A percentile compares a stretch with the other conserved stretches of the same genome.
These are phyloP conservation scores for Phytophthora cryptogea DNA, from an alignment of 352 stramenopile species.

Conservation along the genomic window DNA sequence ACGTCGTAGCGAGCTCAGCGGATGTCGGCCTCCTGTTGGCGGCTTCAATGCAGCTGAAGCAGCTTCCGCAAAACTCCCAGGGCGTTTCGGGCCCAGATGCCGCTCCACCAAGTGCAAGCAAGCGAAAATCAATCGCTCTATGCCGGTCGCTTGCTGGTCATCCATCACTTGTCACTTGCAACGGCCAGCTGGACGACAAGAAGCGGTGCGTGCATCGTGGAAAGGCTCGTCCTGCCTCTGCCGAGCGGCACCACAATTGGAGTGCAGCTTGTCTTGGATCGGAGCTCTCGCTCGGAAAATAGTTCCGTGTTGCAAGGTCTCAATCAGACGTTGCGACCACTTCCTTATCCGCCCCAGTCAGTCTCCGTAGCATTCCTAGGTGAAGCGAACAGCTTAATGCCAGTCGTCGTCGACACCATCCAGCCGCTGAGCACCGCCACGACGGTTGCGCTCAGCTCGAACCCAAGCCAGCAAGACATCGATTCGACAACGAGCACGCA, in stretches of 20 bases:
- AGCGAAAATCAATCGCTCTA: conserved; percentile 25
- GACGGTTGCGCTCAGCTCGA: conserved; percentile 28
- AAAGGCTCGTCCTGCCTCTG: conserved; percentile 27
- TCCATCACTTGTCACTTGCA: conserved; percentile 29
- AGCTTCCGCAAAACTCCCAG: not conserved
- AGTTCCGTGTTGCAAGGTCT: conserved; percentile 6
- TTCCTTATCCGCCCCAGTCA: conserved; percentile 6
- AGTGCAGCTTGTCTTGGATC: not conserved
- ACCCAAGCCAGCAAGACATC: conserved; percentile 26
- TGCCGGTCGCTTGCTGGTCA: conserved; percentile 28
- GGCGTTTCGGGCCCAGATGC: not conserved
- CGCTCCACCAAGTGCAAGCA: conserved; percentile 1
- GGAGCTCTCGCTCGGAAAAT: conserved; percentile 1
- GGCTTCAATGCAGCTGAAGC: not conserved
- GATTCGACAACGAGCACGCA: conserved; percentile 29
- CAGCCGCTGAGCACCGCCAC: conserved; percentile 28
- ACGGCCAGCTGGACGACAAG: conserved; percentile 28
- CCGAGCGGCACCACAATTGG: conserved; percentile 25
- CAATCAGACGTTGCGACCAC: conserved; percentile 2
- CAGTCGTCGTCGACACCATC: conserved; percentile 37
- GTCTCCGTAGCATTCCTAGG: not conserved
- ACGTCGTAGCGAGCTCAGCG: conserved; percentile 7
- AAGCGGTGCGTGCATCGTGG: conserved; percentile 11
- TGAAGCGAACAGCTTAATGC: conserved; percentile 9
- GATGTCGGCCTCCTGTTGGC: too few relatives aligned